Evolutionary conservation across 169 alveolate genomes (phyloP).

Genomic region (Plasmodium relictum): DNA sequence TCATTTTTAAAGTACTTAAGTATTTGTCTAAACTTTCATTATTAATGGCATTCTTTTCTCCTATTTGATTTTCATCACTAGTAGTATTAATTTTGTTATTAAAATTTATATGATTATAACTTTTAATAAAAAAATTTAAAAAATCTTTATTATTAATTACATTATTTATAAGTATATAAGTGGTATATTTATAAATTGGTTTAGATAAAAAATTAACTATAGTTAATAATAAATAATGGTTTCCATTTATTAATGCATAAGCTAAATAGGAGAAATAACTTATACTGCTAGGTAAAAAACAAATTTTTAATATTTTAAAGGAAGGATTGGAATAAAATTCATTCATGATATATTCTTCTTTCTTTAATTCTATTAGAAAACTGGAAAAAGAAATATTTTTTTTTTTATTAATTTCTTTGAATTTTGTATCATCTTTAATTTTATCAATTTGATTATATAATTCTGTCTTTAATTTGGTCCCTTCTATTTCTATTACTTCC

Average conservation of each 20-base stretch:
- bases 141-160: conserved; percentile 32
- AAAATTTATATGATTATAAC: not conserved
- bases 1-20: conserved; percentile 42
- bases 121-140: conserved; percentile 3
- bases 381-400: not conserved
- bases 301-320: conserved; percentile 38
- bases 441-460: not conserved
- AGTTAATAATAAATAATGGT: conserved; percentile 36
- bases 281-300: conserved; percentile 38
- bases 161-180: conserved; percentile 16
- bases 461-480: not conserved
- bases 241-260: conserved; percentile 11
- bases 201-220: conserved; percentile 41
- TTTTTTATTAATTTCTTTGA: not conserved
- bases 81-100: not conserved
- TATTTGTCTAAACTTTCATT: conserved; percentile 13
- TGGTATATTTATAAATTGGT: conserved; percentile 43
- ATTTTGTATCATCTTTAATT: not conserved
- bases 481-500: not conserved
- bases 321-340: conserved; percentile 31
- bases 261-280: conserved; percentile 27
- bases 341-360: conserved; percentile 20
- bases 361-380: conserved; percentile 14
- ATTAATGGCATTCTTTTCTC: not conserved
- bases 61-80: not conserved